Conservation (phyloP, 805 yeast genomes). For the Candida sonorensis region DNA sequence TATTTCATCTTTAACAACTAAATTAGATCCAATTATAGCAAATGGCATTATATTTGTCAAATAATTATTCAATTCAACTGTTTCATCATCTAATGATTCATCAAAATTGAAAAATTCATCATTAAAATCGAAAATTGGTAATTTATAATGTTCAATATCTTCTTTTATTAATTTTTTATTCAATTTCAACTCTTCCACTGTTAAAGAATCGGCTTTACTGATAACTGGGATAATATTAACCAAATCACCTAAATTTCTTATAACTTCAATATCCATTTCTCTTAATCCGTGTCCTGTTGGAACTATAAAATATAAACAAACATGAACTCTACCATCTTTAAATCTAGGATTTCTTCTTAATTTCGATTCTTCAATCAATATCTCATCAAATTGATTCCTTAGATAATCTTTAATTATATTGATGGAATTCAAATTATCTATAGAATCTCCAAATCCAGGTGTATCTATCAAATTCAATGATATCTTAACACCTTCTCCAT, state of each 20-base stretch:
- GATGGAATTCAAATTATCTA: conserved; percentile 63
- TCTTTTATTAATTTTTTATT: conserved; percentile 72
- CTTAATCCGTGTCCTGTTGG: conserved; percentile 60
- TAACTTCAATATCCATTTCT: conserved; percentile 66
- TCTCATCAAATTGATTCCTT: conserved; percentile 79
- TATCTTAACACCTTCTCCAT: conserved; percentile 79
- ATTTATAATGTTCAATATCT: conserved; percentile 62
- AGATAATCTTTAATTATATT: conserved; percentile 68
- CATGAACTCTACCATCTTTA: conserved; percentile 83
- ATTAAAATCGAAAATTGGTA: conserved; percentile 76
- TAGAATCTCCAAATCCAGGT: conserved; percentile 74
- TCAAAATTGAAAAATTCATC: conserved; percentile 39
- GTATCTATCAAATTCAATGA: conserved; percentile 72
- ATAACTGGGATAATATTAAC: conserved; percentile 83
- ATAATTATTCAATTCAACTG: conserved; percentile 24
- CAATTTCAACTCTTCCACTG: conserved; percentile 57
- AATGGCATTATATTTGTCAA: conserved; percentile 52
- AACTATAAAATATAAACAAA: conserved; percentile 78
- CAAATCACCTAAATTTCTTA: conserved; percentile 59
- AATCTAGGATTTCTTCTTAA: conserved; percentile 81
- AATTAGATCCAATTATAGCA: conserved; percentile 57
- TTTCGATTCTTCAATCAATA: conserved; percentile 70
- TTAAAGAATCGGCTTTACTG: conserved; percentile 73
- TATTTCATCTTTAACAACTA: conserved; percentile 27
- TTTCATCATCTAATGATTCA: conserved; percentile 25